A percentile compares a stretch with the other conserved stretches of the same genome.
phyloP scores from a whole-genome alignment of 2,329 filamentous ascomycete species.

The Beauveria caledonica region DNA sequence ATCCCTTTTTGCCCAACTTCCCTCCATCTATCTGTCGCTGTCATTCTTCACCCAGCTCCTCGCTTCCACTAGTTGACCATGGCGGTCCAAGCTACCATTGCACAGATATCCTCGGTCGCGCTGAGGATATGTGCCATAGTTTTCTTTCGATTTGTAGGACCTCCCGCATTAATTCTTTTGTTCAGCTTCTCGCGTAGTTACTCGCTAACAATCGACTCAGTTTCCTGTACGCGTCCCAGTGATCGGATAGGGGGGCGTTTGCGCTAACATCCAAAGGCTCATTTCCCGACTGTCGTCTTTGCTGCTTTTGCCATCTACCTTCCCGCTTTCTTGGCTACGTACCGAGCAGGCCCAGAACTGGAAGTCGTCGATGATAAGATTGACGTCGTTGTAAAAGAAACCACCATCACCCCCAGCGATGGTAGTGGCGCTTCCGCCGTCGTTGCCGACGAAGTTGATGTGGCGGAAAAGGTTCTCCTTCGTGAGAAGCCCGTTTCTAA shows the following conservation, averaged over 20 bases:
- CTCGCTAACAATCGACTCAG: constrained; percentile 18
- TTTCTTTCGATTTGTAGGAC: constrained; percentile 30
- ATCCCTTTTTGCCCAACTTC: background rate
- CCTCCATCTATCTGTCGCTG: background rate
- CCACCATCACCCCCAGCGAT: constrained; percentile 22
- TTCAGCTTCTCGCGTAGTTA: background rate
- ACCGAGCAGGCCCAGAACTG: constrained; percentile 47
- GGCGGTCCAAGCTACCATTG: constrained; percentile 23
- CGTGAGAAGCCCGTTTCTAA: constrained; percentile 48
- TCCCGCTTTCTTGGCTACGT: constrained; percentile 53
- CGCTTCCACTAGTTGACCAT: constrained; percentile 15
- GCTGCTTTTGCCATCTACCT: constrained; percentile 59
- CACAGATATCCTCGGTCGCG: constrained; percentile 28
- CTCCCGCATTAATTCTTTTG: background rate
- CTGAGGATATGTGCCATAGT: constrained; percentile 28
- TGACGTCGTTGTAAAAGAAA: constrained; percentile 46
- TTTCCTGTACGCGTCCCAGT: constrained; percentile 26
- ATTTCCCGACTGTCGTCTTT: constrained; percentile 45
- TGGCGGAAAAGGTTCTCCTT: constrained; percentile 55
- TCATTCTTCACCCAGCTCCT: background rate
- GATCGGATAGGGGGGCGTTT: background rate
- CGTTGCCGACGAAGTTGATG: constrained; percentile 44
- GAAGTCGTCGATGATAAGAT: constrained; percentile 53
- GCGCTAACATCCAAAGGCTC: constrained; percentile 22
- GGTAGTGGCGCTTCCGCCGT: constrained; percentile 24